Percentiles rank a stretch among this genome's conserved stretches.
phyloP scores from a whole-genome alignment of 768 basidiomycete genomes.

The Gautieria morchelliformis region DNA sequence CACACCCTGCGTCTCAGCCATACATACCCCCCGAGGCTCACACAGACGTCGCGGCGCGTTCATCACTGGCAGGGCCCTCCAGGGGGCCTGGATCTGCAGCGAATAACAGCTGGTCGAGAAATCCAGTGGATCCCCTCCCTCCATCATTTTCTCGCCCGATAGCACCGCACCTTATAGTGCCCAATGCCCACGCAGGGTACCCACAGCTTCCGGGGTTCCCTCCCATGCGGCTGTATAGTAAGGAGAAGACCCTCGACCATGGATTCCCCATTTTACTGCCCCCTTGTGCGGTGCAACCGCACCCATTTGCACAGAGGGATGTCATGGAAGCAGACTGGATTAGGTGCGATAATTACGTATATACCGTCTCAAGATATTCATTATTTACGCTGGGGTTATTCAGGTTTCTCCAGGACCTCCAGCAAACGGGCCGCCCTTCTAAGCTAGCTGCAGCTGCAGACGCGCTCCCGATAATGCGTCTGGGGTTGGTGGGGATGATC shows the following conservation, averaged over 20 bases:
- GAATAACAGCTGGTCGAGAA: not conserved
- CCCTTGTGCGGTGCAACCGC: constrained; percentile 26
- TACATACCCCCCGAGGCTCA: not conserved
- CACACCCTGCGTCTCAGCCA: not conserved
- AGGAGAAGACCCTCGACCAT: constrained; percentile 24
- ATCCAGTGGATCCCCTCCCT: constrained; percentile 4
- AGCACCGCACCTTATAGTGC: not conserved
- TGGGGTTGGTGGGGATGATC: constrained; percentile 7
- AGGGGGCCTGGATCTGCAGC: not conserved
- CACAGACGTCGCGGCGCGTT: not conserved
- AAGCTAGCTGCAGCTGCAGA: constrained; percentile 23
- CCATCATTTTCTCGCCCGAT: constrained; percentile 4
- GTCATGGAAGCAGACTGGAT: constrained; percentile 42
- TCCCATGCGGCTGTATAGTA: constrained; percentile 21
- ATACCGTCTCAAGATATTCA: constrained; percentile 11
- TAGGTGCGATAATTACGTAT: constrained; percentile 9
- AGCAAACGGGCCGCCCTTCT: constrained; percentile 25
- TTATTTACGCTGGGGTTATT: not conserved
- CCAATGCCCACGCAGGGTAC: not conserved
- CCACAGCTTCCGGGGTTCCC: constrained; percentile 17
- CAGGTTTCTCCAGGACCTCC: constrained; percentile 34
- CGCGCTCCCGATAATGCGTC: not conserved
- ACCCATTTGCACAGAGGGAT: constrained; percentile 45
- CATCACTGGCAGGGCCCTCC: not conserved
- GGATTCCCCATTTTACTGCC: constrained; percentile 40